Conservation (phyloP, 2,329 filamentous ascomycete genomes). For the Cladosporium velox region DNA sequence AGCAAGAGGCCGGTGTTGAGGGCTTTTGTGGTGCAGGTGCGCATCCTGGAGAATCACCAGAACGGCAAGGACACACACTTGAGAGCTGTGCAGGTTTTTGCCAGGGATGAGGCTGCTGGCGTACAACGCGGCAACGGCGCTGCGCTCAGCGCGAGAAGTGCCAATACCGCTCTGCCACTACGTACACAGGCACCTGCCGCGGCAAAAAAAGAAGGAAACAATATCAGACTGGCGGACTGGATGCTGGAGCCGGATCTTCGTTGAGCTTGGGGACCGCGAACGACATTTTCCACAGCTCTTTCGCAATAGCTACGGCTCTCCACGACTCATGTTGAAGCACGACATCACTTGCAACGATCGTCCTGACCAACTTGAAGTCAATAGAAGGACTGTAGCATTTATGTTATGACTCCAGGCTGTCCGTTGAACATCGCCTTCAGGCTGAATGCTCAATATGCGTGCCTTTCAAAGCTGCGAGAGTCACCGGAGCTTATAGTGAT, state of each 20-base stretch:
- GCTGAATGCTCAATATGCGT: neutral
- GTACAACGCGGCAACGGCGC: conserved; percentile 12
- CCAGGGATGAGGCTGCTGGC: conserved; percentile 44
- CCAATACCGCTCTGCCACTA: conserved; percentile 15
- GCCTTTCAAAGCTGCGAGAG: neutral
- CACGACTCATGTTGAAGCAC: neutral
- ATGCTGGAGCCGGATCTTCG: conserved; percentile 42
- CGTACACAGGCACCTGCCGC: conserved; percentile 19
- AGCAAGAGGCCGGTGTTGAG: conserved; percentile 71
- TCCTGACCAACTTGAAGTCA: neutral
- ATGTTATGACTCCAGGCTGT: neutral
- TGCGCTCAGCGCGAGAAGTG: conserved; percentile 13
- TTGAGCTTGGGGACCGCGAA: conserved; percentile 23
- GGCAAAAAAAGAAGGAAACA: conserved; percentile 30
- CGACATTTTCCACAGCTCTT: neutral
- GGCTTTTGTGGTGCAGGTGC: conserved; percentile 86
- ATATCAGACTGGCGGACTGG: conserved; percentile 37
- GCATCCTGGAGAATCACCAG: conserved; percentile 94
- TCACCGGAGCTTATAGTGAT: neutral
- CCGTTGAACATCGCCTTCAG: neutral
- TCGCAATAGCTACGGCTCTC: neutral
- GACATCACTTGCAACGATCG: neutral
- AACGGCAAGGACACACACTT: conserved; percentile 99
- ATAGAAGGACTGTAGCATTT: neutral
- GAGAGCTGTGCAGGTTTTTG: conserved; percentile 84